Evolutionary conservation across 2,329 filamentous ascomycete genomes (phyloP), one percentile per base, ranked within the genome.

Genomic region (Talaromyces sp.): DNA sequence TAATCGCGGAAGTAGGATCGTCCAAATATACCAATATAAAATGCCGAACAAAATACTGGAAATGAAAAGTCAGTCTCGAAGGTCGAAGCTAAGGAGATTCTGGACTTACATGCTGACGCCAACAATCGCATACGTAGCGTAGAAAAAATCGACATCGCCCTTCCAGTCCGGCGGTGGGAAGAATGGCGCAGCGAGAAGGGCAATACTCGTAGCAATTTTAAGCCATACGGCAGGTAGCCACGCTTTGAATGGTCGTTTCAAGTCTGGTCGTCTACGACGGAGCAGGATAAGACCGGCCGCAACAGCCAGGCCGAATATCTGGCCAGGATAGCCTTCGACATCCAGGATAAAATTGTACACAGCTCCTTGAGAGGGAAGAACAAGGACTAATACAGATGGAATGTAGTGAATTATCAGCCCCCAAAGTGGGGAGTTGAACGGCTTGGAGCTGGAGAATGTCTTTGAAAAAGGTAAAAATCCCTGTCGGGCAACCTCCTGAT

Each of bases 331-430:
- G 0, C 86, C 88, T 70, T 91, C 89, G 0, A 91, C 86, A 56
- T 92, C 88, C 0, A 91, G 78, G 33, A 92, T 91, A 70, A 92
- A 90, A 10, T 86, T 88, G 75, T 91, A 92, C 0, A 89, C 86
- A 56, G 89, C 85, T 3, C 82, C 81, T 0, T 88, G 86, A 0
- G 89, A 88, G 0, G 89, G 88, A 0, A 90, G 78, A 0, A 82
- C 75, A 59, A 92, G 90, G 3, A 91, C 87, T 1, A 91, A 77
- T 0, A 90, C 69, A 0, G 88, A 90, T 0, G 89, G 89, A 35
- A 92, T 80, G 70, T 86, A 91, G 70, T 91, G 88, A 1, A 91
- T 81, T 3, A 91, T 74, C 0, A 92, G 81, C 0, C 89, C 89
- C 0, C 89, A 89, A 1, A 90, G 74, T 0, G 90, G 89, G 0